Evolutionary conservation across 805 yeast genomes (phyloP), one percentile per base, ranked within the genome.

Genomic region (Pichia nakasei): DNA sequence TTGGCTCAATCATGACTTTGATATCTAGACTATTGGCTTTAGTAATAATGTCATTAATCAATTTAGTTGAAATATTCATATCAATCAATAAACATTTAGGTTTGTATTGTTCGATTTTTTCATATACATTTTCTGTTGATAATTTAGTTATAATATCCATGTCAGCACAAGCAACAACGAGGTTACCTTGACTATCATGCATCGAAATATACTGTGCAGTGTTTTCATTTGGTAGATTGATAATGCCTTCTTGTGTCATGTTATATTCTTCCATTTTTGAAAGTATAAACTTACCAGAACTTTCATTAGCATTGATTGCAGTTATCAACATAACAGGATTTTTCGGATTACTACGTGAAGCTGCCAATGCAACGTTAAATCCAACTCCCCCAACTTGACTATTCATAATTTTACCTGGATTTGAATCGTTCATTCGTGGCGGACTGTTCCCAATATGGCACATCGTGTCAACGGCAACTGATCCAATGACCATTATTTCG

Each of bases 321-420:
- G 88, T 76, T 0, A 86, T 60, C 27, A 85, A 49, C 17, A 58
- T 35, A 1, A 54, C 47, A 2, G 56, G 67, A 20, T 73, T 63
- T 1, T 65, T 51, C 0, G 57, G 29, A n/a, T 48, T 53, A 3
- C 50, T 52, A 40, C 48, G 57, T 2, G 47, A 39, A 3, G 50
- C 48, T 0, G 93, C 91, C n/a, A 74, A 54, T 0, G 85, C 79
- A 15, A 87, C 79, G 53, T 88, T 87, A 58, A 74, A 80, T 0
- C 87, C 96, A 2, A 87, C 95, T 1, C 96, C 96, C 1, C 96
- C 96, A 9, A 85, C 58, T 0, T 82, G 68, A 3, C 79, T 69
- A 1, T 60, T 53, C 6, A 76, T 69, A 1, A 48, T 41, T 0
- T 53, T 56, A 0, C 93, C 88, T 0, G 93, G 93, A 50, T 83